Conservation (phyloP, 2,329 filamentous ascomycete species). For the Exophiala viscosa region DNA sequence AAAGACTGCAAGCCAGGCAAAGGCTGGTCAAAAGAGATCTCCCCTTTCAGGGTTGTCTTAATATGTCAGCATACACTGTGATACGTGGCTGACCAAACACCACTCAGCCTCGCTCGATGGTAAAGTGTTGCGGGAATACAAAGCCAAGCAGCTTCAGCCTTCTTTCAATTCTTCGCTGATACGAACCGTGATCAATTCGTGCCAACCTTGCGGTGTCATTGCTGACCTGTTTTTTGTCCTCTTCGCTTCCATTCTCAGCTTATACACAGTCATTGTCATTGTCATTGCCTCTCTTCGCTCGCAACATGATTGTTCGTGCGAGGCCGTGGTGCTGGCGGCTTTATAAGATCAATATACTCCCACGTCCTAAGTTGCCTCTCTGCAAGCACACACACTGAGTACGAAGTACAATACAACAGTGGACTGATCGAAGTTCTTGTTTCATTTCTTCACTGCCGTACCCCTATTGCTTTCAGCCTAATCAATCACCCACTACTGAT, state of each 20-base stretch:
- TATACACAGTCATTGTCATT: neutral
- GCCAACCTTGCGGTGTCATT: neutral
- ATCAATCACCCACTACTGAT: constrained; percentile 1
- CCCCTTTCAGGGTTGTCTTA: neutral
- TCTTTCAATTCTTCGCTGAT: neutral
- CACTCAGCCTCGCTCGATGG: constrained; percentile 4
- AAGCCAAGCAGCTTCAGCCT: constrained; percentile 1
- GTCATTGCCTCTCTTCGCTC: neutral
- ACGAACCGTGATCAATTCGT: neutral
- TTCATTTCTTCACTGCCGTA: constrained; percentile 16
- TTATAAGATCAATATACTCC: constrained; percentile 11
- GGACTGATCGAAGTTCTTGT: constrained; percentile 26
- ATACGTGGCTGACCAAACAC: constrained; percentile 2
- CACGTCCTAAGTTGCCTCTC: constrained; percentile 6
- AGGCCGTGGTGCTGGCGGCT: neutral
- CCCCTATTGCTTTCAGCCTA: constrained; percentile 10
- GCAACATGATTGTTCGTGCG: neutral
- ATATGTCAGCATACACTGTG: neutral
- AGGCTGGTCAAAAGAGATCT: neutral
- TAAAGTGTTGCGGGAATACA: neutral
- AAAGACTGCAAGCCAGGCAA: neutral
- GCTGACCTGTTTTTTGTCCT: neutral
- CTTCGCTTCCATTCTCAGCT: neutral
- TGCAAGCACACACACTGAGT: constrained; percentile 15
- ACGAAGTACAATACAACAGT: constrained; percentile 14